phyloP scores from a whole-genome alignment of 2,329 filamentous ascomycete species.

The Aurifilum marmelostoma region DNA sequence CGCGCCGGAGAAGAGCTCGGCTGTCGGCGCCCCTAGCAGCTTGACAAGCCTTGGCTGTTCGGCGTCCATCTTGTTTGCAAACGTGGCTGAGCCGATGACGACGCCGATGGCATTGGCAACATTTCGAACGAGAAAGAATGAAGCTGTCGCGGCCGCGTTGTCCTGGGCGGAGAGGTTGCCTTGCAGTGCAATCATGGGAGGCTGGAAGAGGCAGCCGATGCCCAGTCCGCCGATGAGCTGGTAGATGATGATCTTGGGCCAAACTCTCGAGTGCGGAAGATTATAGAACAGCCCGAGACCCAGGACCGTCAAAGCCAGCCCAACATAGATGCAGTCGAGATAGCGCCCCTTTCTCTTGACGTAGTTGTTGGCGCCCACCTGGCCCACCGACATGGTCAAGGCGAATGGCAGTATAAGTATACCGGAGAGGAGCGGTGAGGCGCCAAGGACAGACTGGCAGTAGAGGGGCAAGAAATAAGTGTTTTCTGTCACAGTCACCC shows the following conservation, averaged over 20 bases:
- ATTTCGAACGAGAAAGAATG: conserved; percentile 69
- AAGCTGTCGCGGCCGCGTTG: conserved; percentile 69
- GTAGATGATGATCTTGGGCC: conserved; percentile 61
- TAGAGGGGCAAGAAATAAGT: conserved; percentile 85
- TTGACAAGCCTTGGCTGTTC: conserved; percentile 52
- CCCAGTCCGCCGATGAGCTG: conserved; percentile 67
- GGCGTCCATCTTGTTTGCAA: conserved; percentile 72
- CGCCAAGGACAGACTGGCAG: conserved; percentile 75
- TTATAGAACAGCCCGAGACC: conserved; percentile 68
- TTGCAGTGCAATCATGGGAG: conserved; percentile 70
- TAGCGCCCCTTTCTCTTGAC: conserved; percentile 70
- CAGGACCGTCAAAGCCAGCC: conserved; percentile 62
- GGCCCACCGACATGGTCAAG: conserved; percentile 48
- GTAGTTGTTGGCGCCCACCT: conserved; percentile 33
- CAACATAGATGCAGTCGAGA: conserved; percentile 61
- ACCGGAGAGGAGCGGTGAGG: conserved; percentile 70
- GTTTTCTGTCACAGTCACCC: conserved; percentile 32
- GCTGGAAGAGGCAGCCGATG: conserved; percentile 68
- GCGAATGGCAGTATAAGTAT: conserved; percentile 64
- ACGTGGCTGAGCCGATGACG: conserved; percentile 76
- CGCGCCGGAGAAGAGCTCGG: conserved; percentile 1
- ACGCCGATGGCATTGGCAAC: conserved; percentile 70
- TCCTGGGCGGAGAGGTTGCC: conserved; percentile 63
- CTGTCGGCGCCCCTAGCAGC: conserved; percentile 46
- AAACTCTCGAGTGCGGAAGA: conserved; percentile 58